Evolutionary conservation across 2,329 filamentous ascomycete genomes (phyloP), one percentile per base, ranked within the genome.

Genomic region (Fusarium sp.): DNA sequence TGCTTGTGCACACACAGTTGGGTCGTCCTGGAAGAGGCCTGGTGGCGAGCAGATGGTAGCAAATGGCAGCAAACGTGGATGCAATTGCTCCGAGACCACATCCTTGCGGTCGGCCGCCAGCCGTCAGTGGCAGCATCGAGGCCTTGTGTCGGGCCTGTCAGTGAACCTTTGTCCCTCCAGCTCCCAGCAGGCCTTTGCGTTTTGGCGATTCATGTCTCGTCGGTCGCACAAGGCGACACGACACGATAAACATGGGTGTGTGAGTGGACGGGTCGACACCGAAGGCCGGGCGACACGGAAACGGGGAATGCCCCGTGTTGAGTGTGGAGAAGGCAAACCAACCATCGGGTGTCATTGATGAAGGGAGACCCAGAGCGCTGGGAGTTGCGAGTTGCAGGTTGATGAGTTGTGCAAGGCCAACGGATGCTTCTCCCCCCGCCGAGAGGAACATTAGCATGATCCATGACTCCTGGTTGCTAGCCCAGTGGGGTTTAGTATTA

Each of bases 151-250:
- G 33, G 59, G 59, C 59, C 42, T 62, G 46, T 55, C 60, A 55
- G 40, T 22, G 33, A 51, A 51, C 46, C 33, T 51, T 51, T 29
- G 44, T 49, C n/a, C 40, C 38, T 12, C 44, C 31, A 33, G 31
- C 31, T 33, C 31, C 44, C 44, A 49, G 44, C 44, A 49, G 44
- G 22, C 36, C 59, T 38, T 38, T 36, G 59, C 27, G 9, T 51
- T 24, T 51, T 51, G 46, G n/a, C 33, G 31, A 62, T 51, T 33
- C 46, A 62, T 55, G 46, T 55, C 46, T 55, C n/a, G 40, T 42
- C n/a, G 40, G 60, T 62, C 35, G 60, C 44, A 62, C 60, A 62
- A 62, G 60, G 31, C 59, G 59, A 36, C 59, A 62, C 44, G 59
- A 35, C 36, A 38, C 31, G 42, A 44, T 44, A 44, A 44, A 44